These are phyloP conservation scores for Trichaptum fuscoviolaceum DNA, from an alignment of 768 basidiomycete species.

Conservation along the genomic window DNA sequence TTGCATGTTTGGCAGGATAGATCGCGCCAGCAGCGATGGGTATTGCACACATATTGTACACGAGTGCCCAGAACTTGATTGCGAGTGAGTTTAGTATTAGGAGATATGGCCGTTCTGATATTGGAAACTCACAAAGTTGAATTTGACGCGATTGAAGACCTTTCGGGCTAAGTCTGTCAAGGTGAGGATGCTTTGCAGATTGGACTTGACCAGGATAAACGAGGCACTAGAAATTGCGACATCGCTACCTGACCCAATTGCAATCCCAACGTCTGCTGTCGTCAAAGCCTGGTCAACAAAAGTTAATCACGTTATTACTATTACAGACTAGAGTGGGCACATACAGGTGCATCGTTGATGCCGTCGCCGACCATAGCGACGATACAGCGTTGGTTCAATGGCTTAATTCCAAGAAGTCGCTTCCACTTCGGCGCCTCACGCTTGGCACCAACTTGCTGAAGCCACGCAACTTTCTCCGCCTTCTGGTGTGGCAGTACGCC, in stretches of 20 bases:
- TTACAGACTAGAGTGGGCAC: conserved; percentile 11
- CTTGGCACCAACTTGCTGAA: conserved; percentile 41
- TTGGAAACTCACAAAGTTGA: conserved; percentile 70
- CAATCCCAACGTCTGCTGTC: conserved; percentile 53
- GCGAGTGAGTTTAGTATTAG: background rate
- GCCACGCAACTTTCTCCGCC: conserved; percentile 55
- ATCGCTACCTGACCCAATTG: conserved; percentile 64
- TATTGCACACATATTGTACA: conserved; percentile 63
- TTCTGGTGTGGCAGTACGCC: conserved; percentile 82
- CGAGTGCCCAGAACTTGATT: conserved; percentile 53
- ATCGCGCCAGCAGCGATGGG: conserved; percentile 78
- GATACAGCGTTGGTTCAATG: conserved; percentile 33
- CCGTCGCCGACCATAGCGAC: conserved; percentile 62
- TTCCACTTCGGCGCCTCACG: conserved; percentile 17
- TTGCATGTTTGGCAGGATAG: conserved; percentile 59
- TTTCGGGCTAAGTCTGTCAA: conserved; percentile 57
- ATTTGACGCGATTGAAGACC: conserved; percentile 63
- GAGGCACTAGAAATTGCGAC: conserved; percentile 74
- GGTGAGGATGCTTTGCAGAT: conserved; percentile 54
- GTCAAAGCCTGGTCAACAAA: conserved; percentile 39
- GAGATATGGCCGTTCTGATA: no score
- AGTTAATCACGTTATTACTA: background rate
- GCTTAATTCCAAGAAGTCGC: conserved; percentile 2
- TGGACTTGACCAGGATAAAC: conserved; percentile 71
- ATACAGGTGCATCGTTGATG: conserved; percentile 56